Conservation (phyloP, 129 eudicot species). For the Artemisia argyi region DNA sequence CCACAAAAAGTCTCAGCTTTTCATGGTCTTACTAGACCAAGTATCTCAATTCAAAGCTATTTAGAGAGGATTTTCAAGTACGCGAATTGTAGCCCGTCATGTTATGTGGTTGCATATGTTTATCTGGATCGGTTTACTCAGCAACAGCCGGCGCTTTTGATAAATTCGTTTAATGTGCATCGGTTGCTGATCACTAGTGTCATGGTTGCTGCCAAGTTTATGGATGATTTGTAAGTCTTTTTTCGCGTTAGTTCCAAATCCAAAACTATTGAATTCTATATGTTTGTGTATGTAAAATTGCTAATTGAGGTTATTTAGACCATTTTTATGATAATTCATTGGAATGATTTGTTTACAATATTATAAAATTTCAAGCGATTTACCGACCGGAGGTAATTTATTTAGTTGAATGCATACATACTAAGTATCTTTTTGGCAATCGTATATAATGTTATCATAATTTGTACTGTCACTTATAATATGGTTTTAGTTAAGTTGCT, state of each 20-base stretch:
- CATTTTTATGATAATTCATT: no score
- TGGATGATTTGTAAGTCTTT: conserved; percentile 88
- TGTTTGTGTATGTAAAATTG: not conserved
- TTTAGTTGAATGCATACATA: no score
- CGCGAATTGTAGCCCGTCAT: conserved; percentile 87
- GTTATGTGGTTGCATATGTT: conserved; percentile 81
- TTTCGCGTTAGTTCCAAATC: conserved; percentile 18
- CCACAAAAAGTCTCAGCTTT: conserved; percentile 72
- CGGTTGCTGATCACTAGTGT: conserved; percentile 91
- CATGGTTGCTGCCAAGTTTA: conserved; percentile 88
- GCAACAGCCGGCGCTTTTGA: conserved; percentile 61
- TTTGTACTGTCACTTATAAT: no score
- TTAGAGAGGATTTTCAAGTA: conserved; percentile 83
- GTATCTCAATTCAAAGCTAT: conserved; percentile 68
- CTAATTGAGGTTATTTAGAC: not conserved
- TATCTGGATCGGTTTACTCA: conserved; percentile 87
- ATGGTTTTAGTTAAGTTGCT: not conserved
- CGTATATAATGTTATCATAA: no score
- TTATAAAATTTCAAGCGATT: no score
- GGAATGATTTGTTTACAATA: no score
- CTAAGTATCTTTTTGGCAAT: no score
- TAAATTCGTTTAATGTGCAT: conserved; percentile 78
- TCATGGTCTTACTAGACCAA: conserved; percentile 71
- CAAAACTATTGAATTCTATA: conserved; percentile 18
- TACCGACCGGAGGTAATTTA: no score